These are phyloP conservation scores for Jaltomata sinuosa DNA, from an alignment of 257 asterid species.

Conservation along the genomic window DNA sequence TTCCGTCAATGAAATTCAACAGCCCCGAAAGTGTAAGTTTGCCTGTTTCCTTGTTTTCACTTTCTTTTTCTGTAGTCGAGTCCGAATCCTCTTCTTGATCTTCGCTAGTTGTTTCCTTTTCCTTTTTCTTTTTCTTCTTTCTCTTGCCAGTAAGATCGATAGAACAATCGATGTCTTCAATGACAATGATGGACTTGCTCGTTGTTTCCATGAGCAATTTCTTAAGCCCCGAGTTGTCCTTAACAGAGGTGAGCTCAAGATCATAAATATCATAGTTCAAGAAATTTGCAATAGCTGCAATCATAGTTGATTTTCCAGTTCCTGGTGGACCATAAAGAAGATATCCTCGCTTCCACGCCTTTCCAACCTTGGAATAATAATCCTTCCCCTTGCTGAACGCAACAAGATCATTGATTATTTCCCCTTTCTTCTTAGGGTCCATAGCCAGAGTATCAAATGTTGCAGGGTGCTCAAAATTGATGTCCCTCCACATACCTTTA, in stretches of 20 bases:
- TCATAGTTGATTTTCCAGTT: slow-evolving; percentile 1
- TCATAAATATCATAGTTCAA: slow-evolving; percentile 2
- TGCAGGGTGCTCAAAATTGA: background rate
- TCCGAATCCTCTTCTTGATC: background rate
- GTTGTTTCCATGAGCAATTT: background rate
- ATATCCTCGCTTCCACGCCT: slow-evolving; percentile 1
- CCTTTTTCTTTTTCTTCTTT: background rate
- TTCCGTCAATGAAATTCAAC: background rate
- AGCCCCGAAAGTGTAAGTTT: background rate
- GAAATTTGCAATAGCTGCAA: background rate
- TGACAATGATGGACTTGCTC: background rate
- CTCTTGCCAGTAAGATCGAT: background rate
- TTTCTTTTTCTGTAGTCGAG: background rate
- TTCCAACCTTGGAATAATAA: background rate
- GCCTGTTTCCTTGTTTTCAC: background rate
- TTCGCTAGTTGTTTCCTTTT: background rate
- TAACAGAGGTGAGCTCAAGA: background rate
- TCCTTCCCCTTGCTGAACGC: background rate
- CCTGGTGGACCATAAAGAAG: slow-evolving; percentile 5
- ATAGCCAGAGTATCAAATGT: slow-evolving; percentile 1
- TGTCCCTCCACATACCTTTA: slow-evolving; percentile 2
- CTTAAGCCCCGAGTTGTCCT: background rate
- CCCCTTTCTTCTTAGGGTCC: background rate
- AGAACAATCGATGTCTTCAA: background rate
- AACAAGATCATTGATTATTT: background rate